phyloP scores from a whole-genome alignment of 2,329 filamentous ascomycete genomes.

The Didymosphaeria variabile region DNA sequence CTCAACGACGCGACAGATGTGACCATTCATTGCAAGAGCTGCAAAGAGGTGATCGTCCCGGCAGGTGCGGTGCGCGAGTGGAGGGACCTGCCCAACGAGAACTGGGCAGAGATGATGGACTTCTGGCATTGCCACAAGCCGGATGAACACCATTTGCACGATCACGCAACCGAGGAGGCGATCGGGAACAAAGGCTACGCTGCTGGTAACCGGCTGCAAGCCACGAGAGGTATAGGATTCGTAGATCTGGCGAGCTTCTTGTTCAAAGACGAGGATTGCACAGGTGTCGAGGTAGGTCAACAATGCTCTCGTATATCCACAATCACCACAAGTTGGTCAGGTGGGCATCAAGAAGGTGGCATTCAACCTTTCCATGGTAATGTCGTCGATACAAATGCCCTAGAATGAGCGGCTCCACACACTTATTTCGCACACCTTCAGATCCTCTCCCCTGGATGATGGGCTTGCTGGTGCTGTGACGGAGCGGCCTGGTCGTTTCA shows the following conservation, averaged over 20 bases:
- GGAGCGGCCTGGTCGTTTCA: constrained; percentile 45
- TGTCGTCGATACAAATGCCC: constrained; percentile 69
- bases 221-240: constrained; percentile 73
- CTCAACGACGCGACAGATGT: constrained; percentile 34
- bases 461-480: constrained; percentile 37
- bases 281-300: constrained; percentile 54
- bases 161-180: constrained; percentile 50
- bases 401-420: constrained; percentile 54
- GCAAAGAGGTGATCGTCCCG: constrained; percentile 29
- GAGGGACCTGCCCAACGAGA: constrained; percentile 95
- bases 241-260: constrained; percentile 84
- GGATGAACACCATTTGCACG: constrained; percentile 65
- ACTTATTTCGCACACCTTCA: constrained; percentile 28
- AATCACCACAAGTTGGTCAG: not conserved
- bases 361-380: constrained; percentile 56
- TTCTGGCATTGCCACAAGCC: constrained; percentile 99
- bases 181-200: constrained; percentile 73
- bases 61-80: constrained; percentile 61
- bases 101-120: constrained; percentile 99
- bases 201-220: constrained; percentile 77
- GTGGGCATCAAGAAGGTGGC: constrained; percentile 66
- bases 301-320: constrained; percentile 5
- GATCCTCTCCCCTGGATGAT: constrained; percentile 44
- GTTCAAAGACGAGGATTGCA: constrained; percentile 73
- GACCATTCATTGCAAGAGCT: constrained; percentile 40